Percentiles rank a stretch among this genome's conserved stretches.
Evolutionary conservation across 306 rosid species (phyloP).

Genomic region (Leucaena leucocephala): DNA sequence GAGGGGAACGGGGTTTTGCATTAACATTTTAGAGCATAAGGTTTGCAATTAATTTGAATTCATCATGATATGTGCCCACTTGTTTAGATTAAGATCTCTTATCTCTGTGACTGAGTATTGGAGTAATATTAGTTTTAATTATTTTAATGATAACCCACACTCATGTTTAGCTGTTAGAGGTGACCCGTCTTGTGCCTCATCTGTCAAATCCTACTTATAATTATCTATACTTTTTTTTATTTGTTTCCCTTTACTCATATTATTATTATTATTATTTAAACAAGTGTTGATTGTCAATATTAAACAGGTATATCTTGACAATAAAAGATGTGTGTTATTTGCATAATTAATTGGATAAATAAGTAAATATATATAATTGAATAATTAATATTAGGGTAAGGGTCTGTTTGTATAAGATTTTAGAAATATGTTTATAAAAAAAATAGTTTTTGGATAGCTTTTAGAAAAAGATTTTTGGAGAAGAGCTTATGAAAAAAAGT

Average conservation of each 20-base stretch:
- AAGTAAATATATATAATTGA: not conserved
- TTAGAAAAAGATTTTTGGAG: too few species aligned
- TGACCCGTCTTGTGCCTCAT: not conserved
- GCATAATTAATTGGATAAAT: not conserved
- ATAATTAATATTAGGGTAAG: not conserved
- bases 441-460: too few species aligned
- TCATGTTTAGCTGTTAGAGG: not conserved
- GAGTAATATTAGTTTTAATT: not conserved
- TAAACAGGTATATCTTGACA: not conserved
- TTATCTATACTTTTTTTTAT: not conserved
- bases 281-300: not conserved
- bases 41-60: not conserved
- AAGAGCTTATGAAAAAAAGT: too few species aligned
- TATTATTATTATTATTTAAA: not conserved
- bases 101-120: not conserved
- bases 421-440: too few species aligned
- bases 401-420: too few species aligned
- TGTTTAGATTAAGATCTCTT: too few species aligned
- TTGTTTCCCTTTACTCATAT: not conserved
- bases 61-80: too few species aligned
- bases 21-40: not conserved
- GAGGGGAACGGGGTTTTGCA: not conserved
- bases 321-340: not conserved
- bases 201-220: not conserved
- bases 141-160: not conserved